Base-by-base conservation (phyloP, 129 eudicot genomes). In the Lactuca sativa region DNA sequence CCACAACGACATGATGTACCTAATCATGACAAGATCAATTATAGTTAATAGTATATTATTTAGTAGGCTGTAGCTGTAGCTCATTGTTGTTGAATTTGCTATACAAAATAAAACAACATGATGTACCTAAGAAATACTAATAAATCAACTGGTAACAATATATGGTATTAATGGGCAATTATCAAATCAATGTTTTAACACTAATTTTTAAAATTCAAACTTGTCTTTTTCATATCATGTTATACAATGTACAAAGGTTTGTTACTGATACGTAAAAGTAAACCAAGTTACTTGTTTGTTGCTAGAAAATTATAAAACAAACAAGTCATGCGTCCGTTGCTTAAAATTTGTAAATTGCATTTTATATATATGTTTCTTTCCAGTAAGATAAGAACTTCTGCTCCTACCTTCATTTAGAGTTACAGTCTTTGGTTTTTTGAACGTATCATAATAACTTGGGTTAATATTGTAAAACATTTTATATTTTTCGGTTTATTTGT, bases 121-220 rank as follows among this genome's bases (percentile, higher is more conserved):
- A 68, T 68, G 62, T 8, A 68, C 53, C 62, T 54, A 54, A 69
- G 54, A 56, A 36, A 13, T 7, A n/a, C n/a, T n/a, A 6, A 67
- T 52, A 53, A 38, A 16, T 62, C 41, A 38, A 62, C 12, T 12
- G 58, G 3, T 14, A 53, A 53, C 58, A 53, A 53, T 53, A 53
- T 53, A 5, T 53, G 30, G 0, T 4, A 15, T 53, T 53, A 31
- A 25, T 53, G 9, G 58, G 31, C 4, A 53, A 53, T 6, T n/a
- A n/a, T 53, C 6, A 13, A 53, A n/a, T 53, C 30, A 14, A 53
- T n/a, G 58, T 53, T 53, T 16, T 53, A 53, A 15, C 2, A 53
- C 30, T 15, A 15, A 13, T 15, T 53, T 17, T 53, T 5, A 16
- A n/a, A 53, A n/a, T 5, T n/a, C 1, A 53, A 53, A n/a, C 58